Base-by-base conservation (phyloP, 2,329 filamentous ascomycete species). In the Xylaria sp. region DNA sequence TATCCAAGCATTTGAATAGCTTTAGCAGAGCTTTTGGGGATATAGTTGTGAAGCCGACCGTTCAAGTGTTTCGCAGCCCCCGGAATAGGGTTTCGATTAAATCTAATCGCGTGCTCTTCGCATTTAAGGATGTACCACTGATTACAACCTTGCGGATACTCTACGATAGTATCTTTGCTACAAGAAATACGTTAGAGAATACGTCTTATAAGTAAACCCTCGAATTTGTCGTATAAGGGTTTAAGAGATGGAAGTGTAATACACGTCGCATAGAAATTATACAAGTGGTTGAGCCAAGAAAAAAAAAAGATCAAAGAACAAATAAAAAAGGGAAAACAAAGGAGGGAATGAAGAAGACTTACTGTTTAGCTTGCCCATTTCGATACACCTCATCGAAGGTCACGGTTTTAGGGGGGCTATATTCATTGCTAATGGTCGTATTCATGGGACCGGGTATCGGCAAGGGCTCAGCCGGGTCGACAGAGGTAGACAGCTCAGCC, bases 111-210 rank as follows among this genome's bases (percentile, higher is more conserved):
- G 20, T 83, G 81, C 60, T 81, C 76, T 41, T 82, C 79, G 72
- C 82, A 83, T 62, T 78, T 80, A 2, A 82, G 65, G 6, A 83
- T 81, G 63, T 81, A 83, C 72, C 75, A 83, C 4, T 76, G 78
- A 78, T 65, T 74, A 80, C 67, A 81, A 73, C 6, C 78, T 72
- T 15, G 80, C 80, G 48, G 66, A 54, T 12, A 68, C 25, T 72
- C 63, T 13, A 71, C 25, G 46, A 72, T 72, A 1, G 56, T 69
- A 51, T 78, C 73, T 37, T 81, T 80, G 69, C 68, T 70, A 52
- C 34, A 63, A 51, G 39, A 46, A 15, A 51, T 7, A 37, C 3
- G 55, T 70, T 55, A 67, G 60, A 48, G 9, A 55, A 13, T n/a
- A 18, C 34, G 2, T 34, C 15, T 55, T 48, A 20, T 37, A 23